These are phyloP conservation scores for Blakeslea trispora DNA, from an alignment of 371 early-diverging fungal genomes.

Conservation along the genomic window DNA sequence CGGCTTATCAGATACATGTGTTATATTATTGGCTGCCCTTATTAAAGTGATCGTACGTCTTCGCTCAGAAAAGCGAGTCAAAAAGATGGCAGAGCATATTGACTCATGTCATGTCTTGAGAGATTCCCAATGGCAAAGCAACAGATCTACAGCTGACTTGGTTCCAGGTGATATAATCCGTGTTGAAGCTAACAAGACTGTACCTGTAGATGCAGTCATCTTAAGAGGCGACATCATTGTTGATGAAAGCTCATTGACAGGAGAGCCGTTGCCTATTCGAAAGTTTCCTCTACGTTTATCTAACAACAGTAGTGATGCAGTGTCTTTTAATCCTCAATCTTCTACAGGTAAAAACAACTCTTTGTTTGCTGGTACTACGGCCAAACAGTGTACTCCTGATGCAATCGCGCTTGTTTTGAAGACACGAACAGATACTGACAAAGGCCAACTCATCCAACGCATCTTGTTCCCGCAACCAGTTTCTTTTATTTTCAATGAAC, in stretches of 20 bases:
- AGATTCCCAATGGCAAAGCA: constrained; percentile 48
- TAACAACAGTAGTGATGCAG: neutral
- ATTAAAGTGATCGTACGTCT: constrained; percentile 63
- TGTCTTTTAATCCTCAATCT: constrained; percentile 13
- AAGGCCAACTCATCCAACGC: constrained; percentile 79
- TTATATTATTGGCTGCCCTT: constrained; percentile 66
- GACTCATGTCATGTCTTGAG: constrained; percentile 47
- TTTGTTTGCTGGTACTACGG: constrained; percentile 45
- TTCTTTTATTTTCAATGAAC: constrained; percentile 74
- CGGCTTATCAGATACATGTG: constrained; percentile 65
- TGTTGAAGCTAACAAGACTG: constrained; percentile 37
- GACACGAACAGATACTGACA: constrained; percentile 80
- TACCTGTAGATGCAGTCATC: constrained; percentile 67
- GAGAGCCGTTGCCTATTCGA: constrained; percentile 56
- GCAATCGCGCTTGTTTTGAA: constrained; percentile 58
- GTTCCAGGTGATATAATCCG: constrained; percentile 72
- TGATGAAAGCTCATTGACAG: constrained; percentile 70
- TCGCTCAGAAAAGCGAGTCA: constrained; percentile 61
- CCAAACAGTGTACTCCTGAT: constrained; percentile 24
- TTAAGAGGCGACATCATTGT: constrained; percentile 65
- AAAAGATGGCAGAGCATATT: constrained; percentile 59
- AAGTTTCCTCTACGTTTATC: constrained; percentile 43
- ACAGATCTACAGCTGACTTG: constrained; percentile 48
- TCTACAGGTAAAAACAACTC: constrained; percentile 33
- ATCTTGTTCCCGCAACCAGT: constrained; percentile 75